Percentiles rank a stretch among this genome's conserved stretches.
These are phyloP conservation scores for Salix caprea DNA, from an alignment of 345 rosid species.

Conservation along the genomic window DNA sequence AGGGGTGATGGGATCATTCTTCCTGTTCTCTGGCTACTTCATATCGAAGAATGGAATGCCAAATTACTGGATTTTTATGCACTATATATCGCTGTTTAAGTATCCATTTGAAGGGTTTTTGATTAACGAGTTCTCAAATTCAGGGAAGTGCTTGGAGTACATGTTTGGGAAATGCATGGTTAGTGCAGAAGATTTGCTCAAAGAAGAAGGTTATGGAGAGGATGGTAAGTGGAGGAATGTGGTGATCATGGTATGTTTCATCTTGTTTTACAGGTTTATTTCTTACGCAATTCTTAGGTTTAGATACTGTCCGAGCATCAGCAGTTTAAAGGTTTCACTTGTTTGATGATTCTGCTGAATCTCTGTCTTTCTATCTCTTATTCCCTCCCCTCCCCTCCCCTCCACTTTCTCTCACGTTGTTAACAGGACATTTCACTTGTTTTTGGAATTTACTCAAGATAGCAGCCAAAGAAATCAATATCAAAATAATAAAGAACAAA, in stretches of 20 bases:
- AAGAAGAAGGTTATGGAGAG: conserved; percentile 70
- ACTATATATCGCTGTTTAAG: conserved; percentile 83
- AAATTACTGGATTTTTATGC: conserved; percentile 88
- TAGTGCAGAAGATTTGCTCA: conserved; percentile 63
- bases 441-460: conserved; percentile 36
- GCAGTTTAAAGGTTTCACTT: conserved; percentile 31
- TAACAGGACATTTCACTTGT: conserved; percentile 38
- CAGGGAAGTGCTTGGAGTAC: conserved; percentile 68
- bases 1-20: conserved; percentile 94
- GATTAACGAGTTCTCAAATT: conserved; percentile 80
- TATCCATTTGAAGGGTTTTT: conserved; percentile 94
- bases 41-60: conserved; percentile 76
- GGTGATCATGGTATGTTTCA: conserved; percentile 64
- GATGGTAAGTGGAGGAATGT: conserved; percentile 76
- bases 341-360: conserved; percentile 16
- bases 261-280: conserved; percentile 70
- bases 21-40: conserved; percentile 95
- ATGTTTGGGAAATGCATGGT: conserved; percentile 60
- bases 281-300: conserved; percentile 71
- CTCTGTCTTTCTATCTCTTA: neutral
- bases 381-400: neutral
- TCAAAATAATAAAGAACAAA: neutral
- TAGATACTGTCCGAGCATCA: conserved; percentile 61
- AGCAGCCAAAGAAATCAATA: conserved; percentile 16
- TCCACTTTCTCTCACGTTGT: conserved; percentile 20